Percentiles rank a stretch among this genome's conserved stretches.
Conservation (phyloP, 192 early-diverging fungal genomes). For the Entomortierella parvispora region DNA sequence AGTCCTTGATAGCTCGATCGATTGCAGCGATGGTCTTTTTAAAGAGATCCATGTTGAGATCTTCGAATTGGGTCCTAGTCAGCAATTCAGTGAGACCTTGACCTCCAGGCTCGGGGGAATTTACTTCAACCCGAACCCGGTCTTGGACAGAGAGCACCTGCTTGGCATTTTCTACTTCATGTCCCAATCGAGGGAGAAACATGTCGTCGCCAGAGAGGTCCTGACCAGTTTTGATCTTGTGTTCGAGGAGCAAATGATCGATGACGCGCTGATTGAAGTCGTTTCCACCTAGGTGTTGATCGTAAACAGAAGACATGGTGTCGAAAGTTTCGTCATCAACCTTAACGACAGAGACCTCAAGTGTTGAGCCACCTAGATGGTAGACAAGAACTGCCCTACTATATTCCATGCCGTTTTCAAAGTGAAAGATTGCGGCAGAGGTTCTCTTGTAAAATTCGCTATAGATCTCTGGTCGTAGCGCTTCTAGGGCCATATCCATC, state of each 20-base stretch:
- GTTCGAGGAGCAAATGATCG: slow-evolving; percentile 83
- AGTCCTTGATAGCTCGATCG: slow-evolving; percentile 84
- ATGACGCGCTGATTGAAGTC: slow-evolving; percentile 89
- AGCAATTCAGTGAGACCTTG: slow-evolving; percentile 82
- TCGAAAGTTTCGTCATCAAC: slow-evolving; percentile 82
- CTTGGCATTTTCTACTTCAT: slow-evolving; percentile 52
- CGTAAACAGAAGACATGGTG: slow-evolving; percentile 80
- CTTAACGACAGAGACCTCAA: slow-evolving; percentile 83
- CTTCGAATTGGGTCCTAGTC: slow-evolving; percentile 90
- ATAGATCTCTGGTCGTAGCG: background rate
- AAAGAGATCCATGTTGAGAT: slow-evolving; percentile 88
- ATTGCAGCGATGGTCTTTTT: slow-evolving; percentile 86
- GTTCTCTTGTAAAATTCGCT: slow-evolving; percentile 4
- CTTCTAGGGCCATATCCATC: background rate
- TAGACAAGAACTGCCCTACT: slow-evolving; percentile 81
- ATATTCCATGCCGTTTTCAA: slow-evolving; percentile 46
- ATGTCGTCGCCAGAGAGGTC: slow-evolving; percentile 13
- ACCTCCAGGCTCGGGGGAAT: slow-evolving; percentile 5
- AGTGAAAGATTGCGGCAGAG: slow-evolving; percentile 2
- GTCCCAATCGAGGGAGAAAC: slow-evolving; percentile 6
- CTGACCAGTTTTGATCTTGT: slow-evolving; percentile 77
- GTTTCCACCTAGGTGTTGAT: slow-evolving; percentile 86
- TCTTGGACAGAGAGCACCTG: slow-evolving; percentile 12
- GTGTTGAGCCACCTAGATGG: slow-evolving; percentile 83
- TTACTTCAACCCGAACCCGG: slow-evolving; percentile 15